Evolutionary conservation across 257 asterid species (phyloP).

Genomic region (Solanum chaucha): DNA sequence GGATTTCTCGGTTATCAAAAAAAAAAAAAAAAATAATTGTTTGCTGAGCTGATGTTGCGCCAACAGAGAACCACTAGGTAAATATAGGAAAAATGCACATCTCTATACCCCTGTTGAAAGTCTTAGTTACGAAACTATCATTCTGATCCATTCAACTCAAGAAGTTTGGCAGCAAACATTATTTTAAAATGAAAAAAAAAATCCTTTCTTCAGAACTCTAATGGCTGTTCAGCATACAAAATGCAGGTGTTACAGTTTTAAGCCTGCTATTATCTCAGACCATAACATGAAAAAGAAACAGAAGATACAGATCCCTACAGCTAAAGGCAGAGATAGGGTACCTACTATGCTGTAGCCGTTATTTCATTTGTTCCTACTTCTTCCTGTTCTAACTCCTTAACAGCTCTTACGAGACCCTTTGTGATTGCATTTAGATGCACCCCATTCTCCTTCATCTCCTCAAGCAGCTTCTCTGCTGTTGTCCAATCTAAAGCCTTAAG

Average conservation of each 20-base stretch:
- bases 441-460: constrained; percentile 58
- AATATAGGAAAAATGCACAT: not conserved
- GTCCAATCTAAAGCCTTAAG: constrained; percentile 77
- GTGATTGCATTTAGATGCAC: constrained; percentile 60
- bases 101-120: not conserved
- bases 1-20: too few species aligned
- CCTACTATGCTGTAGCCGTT: constrained; percentile 1
- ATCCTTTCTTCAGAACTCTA: not conserved
- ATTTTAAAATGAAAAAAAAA: not conserved
- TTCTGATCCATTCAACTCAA: not conserved
- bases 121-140: not conserved
- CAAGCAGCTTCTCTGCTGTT: constrained; percentile 52
- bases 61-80: not conserved
- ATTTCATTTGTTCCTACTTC: constrained; percentile 16
- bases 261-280: not conserved
- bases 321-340: not conserved
- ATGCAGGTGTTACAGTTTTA: not conserved
- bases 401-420: constrained; percentile 59
- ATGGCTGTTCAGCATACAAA: not conserved
- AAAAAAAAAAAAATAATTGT: not conserved
- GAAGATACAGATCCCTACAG: not conserved
- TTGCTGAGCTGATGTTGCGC: not conserved
- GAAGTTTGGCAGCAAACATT: not conserved
- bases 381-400: constrained; percentile 63
- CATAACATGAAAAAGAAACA: not conserved